phyloP scores from a whole-genome alignment of 805 yeast genomes.

The Debaryomyces tyrocola region DNA sequence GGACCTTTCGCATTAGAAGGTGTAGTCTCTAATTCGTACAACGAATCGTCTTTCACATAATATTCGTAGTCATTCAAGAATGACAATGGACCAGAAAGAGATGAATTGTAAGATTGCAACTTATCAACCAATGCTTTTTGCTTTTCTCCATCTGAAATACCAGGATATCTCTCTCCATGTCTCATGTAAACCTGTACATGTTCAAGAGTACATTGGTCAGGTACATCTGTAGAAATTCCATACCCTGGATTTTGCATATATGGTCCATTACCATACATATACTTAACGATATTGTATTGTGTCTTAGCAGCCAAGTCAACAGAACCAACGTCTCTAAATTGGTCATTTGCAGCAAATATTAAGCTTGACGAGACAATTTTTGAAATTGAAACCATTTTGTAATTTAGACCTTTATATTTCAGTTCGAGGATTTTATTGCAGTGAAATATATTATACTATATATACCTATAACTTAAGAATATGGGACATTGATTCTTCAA shows the following conservation, averaged over 20 bases:
- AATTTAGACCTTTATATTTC: too few relatives aligned
- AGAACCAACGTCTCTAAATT: slow-evolving; percentile 27
- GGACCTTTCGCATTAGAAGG: slow-evolving; percentile 41
- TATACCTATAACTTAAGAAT: too few relatives aligned
- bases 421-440: too few relatives aligned
- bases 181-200: slow-evolving; percentile 70
- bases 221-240: slow-evolving; percentile 48
- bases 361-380: slow-evolving; percentile 31
- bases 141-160: slow-evolving; percentile 14
- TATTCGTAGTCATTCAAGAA: slow-evolving; percentile 52
- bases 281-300: slow-evolving; percentile 47
- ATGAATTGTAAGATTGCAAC: slow-evolving; percentile 13
- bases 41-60: slow-evolving; percentile 33
- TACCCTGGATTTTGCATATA: slow-evolving; percentile 49
- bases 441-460: too few relatives aligned
- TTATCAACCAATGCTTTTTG: slow-evolving; percentile 17
- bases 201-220: slow-evolving; percentile 49
- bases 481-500: too few relatives aligned
- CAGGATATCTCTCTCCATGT: slow-evolving; percentile 73
- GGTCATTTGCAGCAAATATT: slow-evolving; percentile 27
- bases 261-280: slow-evolving; percentile 55
- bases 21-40: slow-evolving; percentile 48
- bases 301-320: slow-evolving; percentile 36
- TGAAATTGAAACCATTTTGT: slow-evolving; percentile 31
- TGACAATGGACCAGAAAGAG: slow-evolving; percentile 44